phyloP scores from a whole-genome alignment of 2,329 filamentous ascomycete species.

The Neurospora sp. region DNA sequence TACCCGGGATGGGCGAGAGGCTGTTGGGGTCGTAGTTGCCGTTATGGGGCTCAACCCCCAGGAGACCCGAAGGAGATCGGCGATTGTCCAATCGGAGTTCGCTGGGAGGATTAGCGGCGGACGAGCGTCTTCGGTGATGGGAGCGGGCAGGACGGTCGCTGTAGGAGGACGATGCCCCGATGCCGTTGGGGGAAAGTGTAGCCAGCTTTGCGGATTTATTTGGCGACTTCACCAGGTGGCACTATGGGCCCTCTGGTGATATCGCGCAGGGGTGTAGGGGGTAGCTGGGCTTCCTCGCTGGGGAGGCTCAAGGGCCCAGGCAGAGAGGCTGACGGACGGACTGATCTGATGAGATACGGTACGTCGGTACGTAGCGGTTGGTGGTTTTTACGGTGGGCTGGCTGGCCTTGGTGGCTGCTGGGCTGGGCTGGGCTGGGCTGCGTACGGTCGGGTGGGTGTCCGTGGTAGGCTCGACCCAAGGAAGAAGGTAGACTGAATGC shows the following conservation, averaged over 20 bases:
- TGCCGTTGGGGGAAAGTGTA: slow-evolving; percentile 33
- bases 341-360: neutral
- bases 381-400: neutral
- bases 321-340: neutral
- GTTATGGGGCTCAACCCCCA: slow-evolving; percentile 30
- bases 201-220: slow-evolving; percentile 36
- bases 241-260: slow-evolving; percentile 14
- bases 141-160: slow-evolving; percentile 37
- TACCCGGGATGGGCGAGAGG: slow-evolving; percentile 49
- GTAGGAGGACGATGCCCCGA: slow-evolving; percentile 44
- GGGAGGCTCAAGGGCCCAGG: neutral
- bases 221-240: slow-evolving; percentile 16
- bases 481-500: neutral
- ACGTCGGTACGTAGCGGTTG: neutral
- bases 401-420: neutral
- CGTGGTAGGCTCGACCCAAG: neutral
- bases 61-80: slow-evolving; percentile 23
- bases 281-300: neutral
- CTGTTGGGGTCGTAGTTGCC: slow-evolving; percentile 25
- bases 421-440: neutral
- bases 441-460: neutral
- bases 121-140: slow-evolving; percentile 42
- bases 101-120: slow-evolving; percentile 26
- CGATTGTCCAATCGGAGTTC: slow-evolving; percentile 24
- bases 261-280: slow-evolving; percentile 6